These are phyloP conservation scores for Diphasiastrum complanatum DNA, from an alignment of 83 land plant species.

Conservation along the genomic window DNA sequence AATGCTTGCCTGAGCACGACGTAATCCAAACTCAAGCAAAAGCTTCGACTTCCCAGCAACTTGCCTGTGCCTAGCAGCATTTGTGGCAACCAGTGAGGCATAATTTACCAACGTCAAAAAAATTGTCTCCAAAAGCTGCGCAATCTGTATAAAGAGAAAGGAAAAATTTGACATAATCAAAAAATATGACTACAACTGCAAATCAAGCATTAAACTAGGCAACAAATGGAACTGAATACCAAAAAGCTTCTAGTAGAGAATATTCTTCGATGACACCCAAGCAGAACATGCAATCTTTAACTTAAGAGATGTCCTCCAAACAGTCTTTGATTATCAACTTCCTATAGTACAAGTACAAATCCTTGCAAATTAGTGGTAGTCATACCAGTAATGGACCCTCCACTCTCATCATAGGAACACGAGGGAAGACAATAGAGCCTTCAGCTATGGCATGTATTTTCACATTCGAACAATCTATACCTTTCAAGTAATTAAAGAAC, in stretches of 20 bases:
- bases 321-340: too few species aligned
- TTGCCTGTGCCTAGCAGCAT: constrained; percentile 95
- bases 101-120: constrained; percentile 84
- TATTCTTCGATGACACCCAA: too few species aligned
- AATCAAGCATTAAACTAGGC: too few species aligned
- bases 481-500: constrained; percentile 60
- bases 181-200: too few species aligned
- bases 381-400: constrained; percentile 91
- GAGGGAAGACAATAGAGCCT: constrained; percentile 94
- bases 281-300: too few species aligned
- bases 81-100: constrained; percentile 91
- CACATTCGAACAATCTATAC: constrained; percentile 67
- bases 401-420: constrained; percentile 73
- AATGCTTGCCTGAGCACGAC: constrained; percentile 89
- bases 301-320: too few species aligned
- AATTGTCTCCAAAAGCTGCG: constrained; percentile 80
- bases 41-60: constrained; percentile 84
- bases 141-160: too few species aligned
- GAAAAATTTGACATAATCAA: too few species aligned
- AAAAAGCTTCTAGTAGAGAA: too few species aligned
- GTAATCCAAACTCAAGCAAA: constrained; percentile 88
- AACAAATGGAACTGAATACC: too few species aligned
- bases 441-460: constrained; percentile 81
- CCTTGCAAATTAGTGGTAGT: too few species aligned
- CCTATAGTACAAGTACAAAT: too few species aligned